These are phyloP conservation scores for Spizellomyces punctatus DNA, from an alignment of 192 early-diverging fungal species.

Conservation along the genomic window DNA sequence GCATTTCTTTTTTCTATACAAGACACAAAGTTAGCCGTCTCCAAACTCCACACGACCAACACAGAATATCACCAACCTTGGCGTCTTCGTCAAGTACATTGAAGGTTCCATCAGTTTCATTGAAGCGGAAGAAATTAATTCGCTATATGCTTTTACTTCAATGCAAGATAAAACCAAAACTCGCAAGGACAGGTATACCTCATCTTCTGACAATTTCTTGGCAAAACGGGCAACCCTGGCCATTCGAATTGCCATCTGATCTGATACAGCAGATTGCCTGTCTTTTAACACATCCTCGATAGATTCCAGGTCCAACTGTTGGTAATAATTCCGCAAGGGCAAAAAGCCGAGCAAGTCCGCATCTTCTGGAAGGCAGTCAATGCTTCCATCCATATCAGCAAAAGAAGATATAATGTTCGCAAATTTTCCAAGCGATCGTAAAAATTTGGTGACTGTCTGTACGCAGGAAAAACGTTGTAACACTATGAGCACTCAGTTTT, in stretches of 20 bases:
- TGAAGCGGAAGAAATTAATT: constrained; percentile 38
- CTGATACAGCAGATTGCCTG: not conserved
- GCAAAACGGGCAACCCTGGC: constrained; percentile 35
- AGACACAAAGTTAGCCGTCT: not conserved
- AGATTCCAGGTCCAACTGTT: constrained; percentile 4
- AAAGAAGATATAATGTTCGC: constrained; percentile 44
- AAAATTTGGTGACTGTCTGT: constrained; percentile 22
- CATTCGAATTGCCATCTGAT: constrained; percentile 20
- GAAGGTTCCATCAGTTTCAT: constrained; percentile 37
- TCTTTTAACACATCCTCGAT: constrained; percentile 1
- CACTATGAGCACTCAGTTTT: not conserved
- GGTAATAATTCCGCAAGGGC: constrained; percentile 36
- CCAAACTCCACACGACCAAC: not conserved
- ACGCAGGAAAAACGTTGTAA: not conserved
- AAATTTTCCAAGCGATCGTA: constrained; percentile 29
- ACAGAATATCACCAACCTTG: constrained; percentile 19
- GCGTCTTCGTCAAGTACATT: constrained; percentile 32
- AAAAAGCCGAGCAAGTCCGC: constrained; percentile 32
- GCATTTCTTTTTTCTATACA: constrained; percentile 24
- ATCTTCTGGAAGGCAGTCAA: constrained; percentile 41
- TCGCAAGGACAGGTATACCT: not conserved
- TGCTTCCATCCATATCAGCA: constrained; percentile 47
- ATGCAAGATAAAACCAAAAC: too few species aligned
- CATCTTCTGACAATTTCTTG: constrained; percentile 28
- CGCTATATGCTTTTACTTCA: not conserved